Evolutionary conservation across 2,329 filamentous ascomycete genomes (phyloP), one percentile per base, ranked within the genome.

Genomic region (Scedosporium boydii): DNA sequence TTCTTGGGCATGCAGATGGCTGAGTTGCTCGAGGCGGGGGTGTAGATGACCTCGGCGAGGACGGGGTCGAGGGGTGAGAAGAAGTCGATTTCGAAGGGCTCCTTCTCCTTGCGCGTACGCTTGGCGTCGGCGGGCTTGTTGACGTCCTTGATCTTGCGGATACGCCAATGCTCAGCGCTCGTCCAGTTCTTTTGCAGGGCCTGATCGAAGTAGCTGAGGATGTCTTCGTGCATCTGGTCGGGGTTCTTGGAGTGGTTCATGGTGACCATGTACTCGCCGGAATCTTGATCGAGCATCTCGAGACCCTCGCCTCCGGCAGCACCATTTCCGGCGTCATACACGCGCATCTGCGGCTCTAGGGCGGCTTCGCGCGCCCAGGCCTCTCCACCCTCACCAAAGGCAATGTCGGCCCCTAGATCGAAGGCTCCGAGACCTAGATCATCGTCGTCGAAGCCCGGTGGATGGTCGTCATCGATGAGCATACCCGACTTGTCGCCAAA

Each of bases 141-240:
- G 70, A 81, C 77, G 66, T 88, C 86, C 70, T 98, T 98, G 74
- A 99, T 95, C 71, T 92, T 91, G 65, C 90, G 85, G 71, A 99
- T 98, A 67, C 93, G 88, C 95, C 95, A 99, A 75, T 99, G 95
- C 73, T 98, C 95, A n/a, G 95, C 93, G 58, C 92, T 96, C 5
- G 89, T 88, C 93, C 95, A 99, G 70, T 97, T 97, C 82, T 96
- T 98, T 72, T 95, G 91, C 53, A 98, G 78, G 2, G 93, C 93
- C 70, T 96, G 91, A 73, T 99, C 95, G 71, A 99, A 99, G 77
- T 98, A 99, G 70, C 90, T 89, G n/a, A 99, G 82, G 63, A 99
- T 96, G 69, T 96, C 93, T 68, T 98, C 91, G 71, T 97, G 92
- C 72, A 88, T 77, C 70, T 81, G 81, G 69, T 91, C 90, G 59